Evolutionary conservation across 345 rosid species (phyloP).

Genomic region (Triadica sebifera): DNA sequence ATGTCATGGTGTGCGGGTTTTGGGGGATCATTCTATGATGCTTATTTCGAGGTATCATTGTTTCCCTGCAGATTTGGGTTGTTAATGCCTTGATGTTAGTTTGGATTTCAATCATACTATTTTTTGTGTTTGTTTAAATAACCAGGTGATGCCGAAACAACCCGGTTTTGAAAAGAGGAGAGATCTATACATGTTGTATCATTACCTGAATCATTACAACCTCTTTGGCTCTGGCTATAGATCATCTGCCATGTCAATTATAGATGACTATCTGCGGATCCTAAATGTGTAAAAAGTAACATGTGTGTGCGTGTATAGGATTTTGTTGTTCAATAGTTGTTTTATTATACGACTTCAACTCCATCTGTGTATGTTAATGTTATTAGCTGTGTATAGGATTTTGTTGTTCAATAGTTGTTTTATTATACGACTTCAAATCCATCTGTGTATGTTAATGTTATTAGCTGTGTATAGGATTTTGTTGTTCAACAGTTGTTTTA

Average conservation of each 20-base stretch:
- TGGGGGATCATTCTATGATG: slow-evolving; percentile 72
- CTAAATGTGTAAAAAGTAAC: slow-evolving; percentile 34
- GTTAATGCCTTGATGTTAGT: not conserved
- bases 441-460: not conserved
- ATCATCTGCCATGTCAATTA: slow-evolving; percentile 72
- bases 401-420: not conserved
- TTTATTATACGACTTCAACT: not conserved
- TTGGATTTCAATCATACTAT: not conserved
- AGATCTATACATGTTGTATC: slow-evolving; percentile 73
- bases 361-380: not conserved
- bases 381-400: not conserved
- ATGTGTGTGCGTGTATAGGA: not conserved
- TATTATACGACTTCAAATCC: not conserved
- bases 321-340: not conserved
- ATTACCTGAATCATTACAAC: slow-evolving; percentile 91
- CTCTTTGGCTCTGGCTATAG: slow-evolving; percentile 87
- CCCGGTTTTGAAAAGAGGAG: slow-evolving; percentile 78
- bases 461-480: not conserved
- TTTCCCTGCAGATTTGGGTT: slow-evolving; percentile 3
- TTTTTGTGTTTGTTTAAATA: not conserved
- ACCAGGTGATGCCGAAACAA: slow-evolving; percentile 83
- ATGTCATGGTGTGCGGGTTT: slow-evolving; percentile 98
- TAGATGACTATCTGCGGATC: slow-evolving; percentile 64
- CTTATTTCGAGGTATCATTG: slow-evolving; percentile 66
- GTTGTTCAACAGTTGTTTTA: not conserved